Evolutionary conservation across 176 grass and related monocot species (phyloP), one percentile per base, ranked within the genome.

Genomic region (Stipa capillata): DNA sequence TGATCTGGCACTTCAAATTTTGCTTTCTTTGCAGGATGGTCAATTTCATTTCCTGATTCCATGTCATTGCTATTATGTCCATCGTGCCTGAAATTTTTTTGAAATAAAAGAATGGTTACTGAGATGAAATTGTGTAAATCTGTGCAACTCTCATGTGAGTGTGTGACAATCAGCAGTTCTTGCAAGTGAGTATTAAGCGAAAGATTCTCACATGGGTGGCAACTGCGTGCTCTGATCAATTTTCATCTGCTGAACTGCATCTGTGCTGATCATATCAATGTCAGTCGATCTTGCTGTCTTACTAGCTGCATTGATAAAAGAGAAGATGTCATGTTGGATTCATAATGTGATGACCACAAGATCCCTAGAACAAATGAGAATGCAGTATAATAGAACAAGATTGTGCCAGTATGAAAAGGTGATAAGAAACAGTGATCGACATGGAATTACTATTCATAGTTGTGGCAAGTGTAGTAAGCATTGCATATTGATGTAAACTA

Each of bases 1-100:
- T 81, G 74, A 42, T 80, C 73, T 28, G 47, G 71, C 25, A 45
- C 50, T 47, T 79, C 75, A 37, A 85, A 48, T 83, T 76, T 90
- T 83, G 59, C 82, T 73, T 87, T 97, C 85, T 86, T 89, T 14
- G 53, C 62, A 74, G 80, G 80, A 69, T 70, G 75, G 54, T 23
- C 65, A 31, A 55, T 70, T 82, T 90, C 85, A 68, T 35, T 83
- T 73, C 18, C 59, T 27, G 65, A 69, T 74, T 87, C 76, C 29
- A 60, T 40, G 31, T 48, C 69, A 83, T 32, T 69, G 14, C 18
- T 79, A 47, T 67, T 29, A 24, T 79, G 45, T 54, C 29, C 83
- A 81, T 62, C 85, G 62, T 78, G 63, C 60, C 88, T 94, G 57
- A 40, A 68, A n/a, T n/a, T n/a, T n/a, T n/a, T n/a, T n/a, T n/a